Conservation (phyloP, 2,329 filamentous ascomycete species). For the Trichoderma gracile region DNA sequence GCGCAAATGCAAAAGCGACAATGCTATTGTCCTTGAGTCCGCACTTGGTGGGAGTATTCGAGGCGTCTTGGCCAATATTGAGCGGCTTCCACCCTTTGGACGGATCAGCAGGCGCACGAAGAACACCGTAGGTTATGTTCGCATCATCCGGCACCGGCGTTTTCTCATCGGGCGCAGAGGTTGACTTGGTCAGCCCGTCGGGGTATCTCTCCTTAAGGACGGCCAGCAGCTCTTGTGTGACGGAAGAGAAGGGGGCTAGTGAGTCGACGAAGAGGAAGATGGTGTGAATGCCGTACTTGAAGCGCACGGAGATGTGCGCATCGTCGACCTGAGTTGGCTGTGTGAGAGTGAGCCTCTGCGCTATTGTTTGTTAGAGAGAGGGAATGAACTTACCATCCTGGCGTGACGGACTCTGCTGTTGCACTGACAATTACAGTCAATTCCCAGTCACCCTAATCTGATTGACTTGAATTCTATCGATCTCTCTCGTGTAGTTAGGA, state of each 20-base stretch:
- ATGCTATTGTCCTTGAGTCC: slow-evolving; percentile 50
- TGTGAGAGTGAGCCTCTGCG: not conserved
- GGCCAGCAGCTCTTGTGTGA: slow-evolving; percentile 60
- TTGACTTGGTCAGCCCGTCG: slow-evolving; percentile 48
- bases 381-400: not conserved
- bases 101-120: slow-evolving; percentile 48
- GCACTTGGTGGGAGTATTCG: slow-evolving; percentile 44
- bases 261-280: slow-evolving; percentile 67
- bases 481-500: too few relatives aligned
- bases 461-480: too few relatives aligned
- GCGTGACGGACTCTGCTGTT: too few relatives aligned
- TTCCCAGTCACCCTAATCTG: too few relatives aligned
- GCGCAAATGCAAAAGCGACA: slow-evolving; percentile 53
- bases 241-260: slow-evolving; percentile 54
- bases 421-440: too few relatives aligned
- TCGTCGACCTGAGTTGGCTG: slow-evolving; percentile 40
- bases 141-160: slow-evolving; percentile 45
- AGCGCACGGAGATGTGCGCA: slow-evolving; percentile 63
- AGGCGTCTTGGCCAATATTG: slow-evolving; percentile 38
- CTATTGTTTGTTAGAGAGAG: not conserved
- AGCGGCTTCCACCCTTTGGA: slow-evolving; percentile 53
- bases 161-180: slow-evolving; percentile 35
- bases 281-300: slow-evolving; percentile 72
- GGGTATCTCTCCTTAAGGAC: slow-evolving; percentile 60
- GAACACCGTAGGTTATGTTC: slow-evolving; percentile 49